Base-by-base conservation (phyloP, 345 rosid genomes). In the Citrus sp. region DNA sequence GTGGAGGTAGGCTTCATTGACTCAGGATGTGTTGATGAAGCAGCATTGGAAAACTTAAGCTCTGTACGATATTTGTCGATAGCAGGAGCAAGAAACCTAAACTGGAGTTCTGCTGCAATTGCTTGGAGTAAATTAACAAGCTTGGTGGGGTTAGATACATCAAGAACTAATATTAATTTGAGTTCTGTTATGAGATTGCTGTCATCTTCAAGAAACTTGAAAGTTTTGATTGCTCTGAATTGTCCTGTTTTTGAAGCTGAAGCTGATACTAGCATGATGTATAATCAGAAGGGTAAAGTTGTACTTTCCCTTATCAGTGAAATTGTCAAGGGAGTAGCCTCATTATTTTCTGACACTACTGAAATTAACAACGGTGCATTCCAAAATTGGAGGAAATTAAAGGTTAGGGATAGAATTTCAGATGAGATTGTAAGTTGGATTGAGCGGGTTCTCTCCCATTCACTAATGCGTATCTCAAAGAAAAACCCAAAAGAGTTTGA, bases 391-490 rank as follows among this genome's bases (percentile, higher is more conserved):
- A 81, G 77, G 78, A 77, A 59, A 22, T 69, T 63, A 70, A 80
- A 78, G 72, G 71, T 49, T 37, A 55, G 18, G 22, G 75, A 68
- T 58, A 70, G 56, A 76, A 67, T 21, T 60, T 55, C 64, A 28
- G 63, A 63, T 38, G 81, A 79, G 66, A 55, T 74, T 62, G 25
- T 85, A 21, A 34, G 28, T 25, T 85, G 88, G 86, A 63, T 82
- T 63, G 88, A 85, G 54, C 60, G 80, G 86, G 77, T 79, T 46
- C 84, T 85, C 40, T 85, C 88, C 27, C 84, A 85, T 80, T 61
- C 81, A 7, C 88, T 85, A 28, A 24, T 76, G 72, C 81, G 81
- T 19, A 80, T 70, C 35, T 82, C 86, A 24, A 86, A 85, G 79
- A 78, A 46, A 72, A 83, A 76, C 55, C 84, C 82, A 16, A 76